Percentiles rank a stretch among this genome's conserved stretches.
Conservation (phyloP, 176 grass and related monocot species). For the Dactylis glomerata region DNA sequence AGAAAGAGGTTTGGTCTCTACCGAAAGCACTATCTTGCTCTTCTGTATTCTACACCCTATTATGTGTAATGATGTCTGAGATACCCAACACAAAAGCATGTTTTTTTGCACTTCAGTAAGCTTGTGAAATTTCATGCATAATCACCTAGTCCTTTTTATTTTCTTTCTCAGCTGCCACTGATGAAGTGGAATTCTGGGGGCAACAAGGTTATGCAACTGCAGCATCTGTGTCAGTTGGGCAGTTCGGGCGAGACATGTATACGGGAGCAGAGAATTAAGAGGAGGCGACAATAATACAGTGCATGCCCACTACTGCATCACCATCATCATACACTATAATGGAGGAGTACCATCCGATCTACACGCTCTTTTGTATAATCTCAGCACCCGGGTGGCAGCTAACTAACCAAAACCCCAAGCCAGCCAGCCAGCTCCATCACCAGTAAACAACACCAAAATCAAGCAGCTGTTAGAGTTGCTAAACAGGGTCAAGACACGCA, state of each 20-base stretch:
- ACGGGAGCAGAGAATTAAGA: background rate
- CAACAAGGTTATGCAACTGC: background rate
- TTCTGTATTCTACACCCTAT: background rate
- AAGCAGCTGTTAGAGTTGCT: background rate
- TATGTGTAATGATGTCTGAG: background rate
- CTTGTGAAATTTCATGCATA: background rate
- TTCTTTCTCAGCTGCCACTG: background rate
- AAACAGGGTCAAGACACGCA: conserved; percentile 8
- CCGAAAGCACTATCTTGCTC: conserved; percentile 10
- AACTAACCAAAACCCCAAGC: background rate
- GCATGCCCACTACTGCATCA: background rate
- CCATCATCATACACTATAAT: background rate
- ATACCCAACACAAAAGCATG: conserved; percentile 15
- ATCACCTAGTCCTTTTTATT: background rate
- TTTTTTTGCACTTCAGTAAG: background rate
- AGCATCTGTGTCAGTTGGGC: background rate
- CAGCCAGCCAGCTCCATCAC: background rate
- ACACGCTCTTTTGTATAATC: background rate
- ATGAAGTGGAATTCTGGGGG: background rate
- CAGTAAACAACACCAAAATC: background rate
- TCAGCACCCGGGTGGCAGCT: background rate
- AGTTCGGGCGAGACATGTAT: background rate
- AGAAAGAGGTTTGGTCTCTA: conserved; percentile 13
- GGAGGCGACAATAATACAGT: conserved; percentile 26
- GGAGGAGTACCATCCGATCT: background rate